phyloP scores from a whole-genome alignment of 2,329 filamentous ascomycete genomes.

The Colletotrichum tamarilloi region DNA sequence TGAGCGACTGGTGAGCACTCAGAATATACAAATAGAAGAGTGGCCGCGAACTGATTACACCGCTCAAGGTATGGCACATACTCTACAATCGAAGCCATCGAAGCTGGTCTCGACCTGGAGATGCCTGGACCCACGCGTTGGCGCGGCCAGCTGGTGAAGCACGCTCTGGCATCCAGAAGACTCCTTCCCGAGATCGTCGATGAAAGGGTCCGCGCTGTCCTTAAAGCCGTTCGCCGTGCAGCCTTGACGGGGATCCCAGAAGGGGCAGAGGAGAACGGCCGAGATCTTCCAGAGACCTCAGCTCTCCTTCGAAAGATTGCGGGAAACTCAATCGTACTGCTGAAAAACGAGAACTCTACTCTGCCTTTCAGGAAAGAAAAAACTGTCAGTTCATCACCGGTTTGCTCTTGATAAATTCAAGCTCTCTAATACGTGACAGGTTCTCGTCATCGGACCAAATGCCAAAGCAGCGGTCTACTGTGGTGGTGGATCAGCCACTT shows the following conservation, averaged over 20 bases:
- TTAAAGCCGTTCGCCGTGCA: conserved; percentile 69
- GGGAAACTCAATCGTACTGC: conserved; percentile 69
- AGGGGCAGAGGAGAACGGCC: conserved; percentile 59
- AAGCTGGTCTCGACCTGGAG: conserved; percentile 67
- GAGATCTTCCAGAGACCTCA: conserved; percentile 35
- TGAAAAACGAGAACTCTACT: conserved; percentile 70
- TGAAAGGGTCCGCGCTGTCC: conserved; percentile 64
- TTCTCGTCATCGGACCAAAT: conserved; percentile 62
- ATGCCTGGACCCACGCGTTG: conserved; percentile 68
- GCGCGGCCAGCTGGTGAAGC: conserved; percentile 60
- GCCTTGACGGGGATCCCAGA: conserved; percentile 64
- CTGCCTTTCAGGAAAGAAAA: conserved; percentile 59
- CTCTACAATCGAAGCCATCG: conserved; percentile 59
- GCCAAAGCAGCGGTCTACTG: conserved; percentile 49
- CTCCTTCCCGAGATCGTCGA: conserved; percentile 65
- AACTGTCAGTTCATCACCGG: conserved; percentile 39
- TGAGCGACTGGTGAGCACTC: conserved; percentile 65
- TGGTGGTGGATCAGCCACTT: conserved; percentile 46
- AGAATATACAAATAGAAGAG: too few species aligned
- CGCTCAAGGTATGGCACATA: conserved; percentile 58
- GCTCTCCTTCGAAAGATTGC: conserved; percentile 62
- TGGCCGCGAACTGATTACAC: too few species aligned
- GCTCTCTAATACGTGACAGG: background rate
- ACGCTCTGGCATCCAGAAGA: conserved; percentile 65
- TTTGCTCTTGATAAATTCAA: background rate